Evolutionary conservation across 2,329 filamentous ascomycete genomes (phyloP).

Genomic region (Metarhizium robertsii): DNA sequence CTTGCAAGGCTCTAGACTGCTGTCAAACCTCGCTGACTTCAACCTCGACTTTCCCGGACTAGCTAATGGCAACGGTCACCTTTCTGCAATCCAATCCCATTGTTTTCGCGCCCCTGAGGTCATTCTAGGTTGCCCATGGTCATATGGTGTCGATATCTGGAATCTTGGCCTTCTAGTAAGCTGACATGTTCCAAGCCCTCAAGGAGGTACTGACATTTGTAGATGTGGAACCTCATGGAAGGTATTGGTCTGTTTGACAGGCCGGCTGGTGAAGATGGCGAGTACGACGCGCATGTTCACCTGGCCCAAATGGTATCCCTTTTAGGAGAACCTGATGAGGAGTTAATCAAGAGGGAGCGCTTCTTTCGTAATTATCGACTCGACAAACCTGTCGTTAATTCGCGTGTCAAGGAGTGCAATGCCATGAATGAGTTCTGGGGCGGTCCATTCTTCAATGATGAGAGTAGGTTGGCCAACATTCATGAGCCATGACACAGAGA

Average conservation of each 20-base stretch:
- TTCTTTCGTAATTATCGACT: conserved; percentile 8
- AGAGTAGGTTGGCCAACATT: conserved; percentile 2
- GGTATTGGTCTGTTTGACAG: conserved; percentile 9
- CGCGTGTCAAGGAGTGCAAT: not conserved
- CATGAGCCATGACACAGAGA: not conserved
- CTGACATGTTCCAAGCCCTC: not conserved
- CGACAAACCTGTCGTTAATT: not conserved
- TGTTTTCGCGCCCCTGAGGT: conserved; percentile 14
- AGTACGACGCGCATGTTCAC: conserved; percentile 15
- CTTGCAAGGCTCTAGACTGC: conserved; percentile 2
- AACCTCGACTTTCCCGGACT: not conserved
- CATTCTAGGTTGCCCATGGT: conserved; percentile 13
- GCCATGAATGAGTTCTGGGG: conserved; percentile 14
- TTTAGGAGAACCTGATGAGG: conserved; percentile 8
- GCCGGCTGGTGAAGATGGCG: conserved; percentile 10
- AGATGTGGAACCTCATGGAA: conserved; percentile 16
- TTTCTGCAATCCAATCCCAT: conserved; percentile 13
- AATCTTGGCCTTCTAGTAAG: conserved; percentile 12
- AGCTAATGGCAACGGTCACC: not conserved
- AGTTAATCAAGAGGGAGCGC: conserved; percentile 9
- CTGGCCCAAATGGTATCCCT: conserved; percentile 13
- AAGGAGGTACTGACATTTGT: not conserved
- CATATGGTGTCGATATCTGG: conserved; percentile 12
- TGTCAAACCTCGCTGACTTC: not conserved
- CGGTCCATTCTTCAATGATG: conserved; percentile 11